Percentiles rank a stretch among this genome's conserved stretches.
Conservation (phyloP, 148 eudicot species). For the Camellia lanceoleosa region DNA sequence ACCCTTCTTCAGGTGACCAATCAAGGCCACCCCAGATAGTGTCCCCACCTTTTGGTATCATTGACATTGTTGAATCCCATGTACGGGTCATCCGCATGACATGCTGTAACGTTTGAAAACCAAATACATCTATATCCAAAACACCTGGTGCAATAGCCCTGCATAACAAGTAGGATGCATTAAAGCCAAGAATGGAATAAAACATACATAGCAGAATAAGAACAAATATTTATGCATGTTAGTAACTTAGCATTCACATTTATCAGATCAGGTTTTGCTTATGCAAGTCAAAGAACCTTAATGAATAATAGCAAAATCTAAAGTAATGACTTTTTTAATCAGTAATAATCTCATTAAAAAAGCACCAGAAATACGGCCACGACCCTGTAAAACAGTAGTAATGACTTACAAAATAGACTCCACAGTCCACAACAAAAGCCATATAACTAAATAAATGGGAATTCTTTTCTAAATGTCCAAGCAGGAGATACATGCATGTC, state of each 20-base stretch:
- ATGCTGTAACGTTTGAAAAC: conserved; percentile 79
- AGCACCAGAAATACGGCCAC: no score
- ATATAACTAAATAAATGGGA: background rate
- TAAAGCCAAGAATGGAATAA: background rate
- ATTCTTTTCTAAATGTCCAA: background rate
- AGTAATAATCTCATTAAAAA: no score
- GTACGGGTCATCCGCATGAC: conserved; percentile 94
- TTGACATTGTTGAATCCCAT: conserved; percentile 99
- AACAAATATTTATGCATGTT: background rate
- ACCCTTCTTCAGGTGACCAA: conserved; percentile 91
- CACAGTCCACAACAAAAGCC: background rate
- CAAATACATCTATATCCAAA: conserved; percentile 67
- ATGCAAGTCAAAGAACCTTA: background rate
- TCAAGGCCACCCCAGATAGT: conserved; percentile 94
- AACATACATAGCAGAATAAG: conserved; percentile 7
- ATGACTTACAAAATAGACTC: no score
- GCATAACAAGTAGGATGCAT: conserved; percentile 14
- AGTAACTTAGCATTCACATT: background rate
- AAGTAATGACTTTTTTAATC: background rate
- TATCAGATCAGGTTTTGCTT: background rate
- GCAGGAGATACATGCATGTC: background rate
- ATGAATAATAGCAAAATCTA: background rate
- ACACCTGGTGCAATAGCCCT: conserved; percentile 88
- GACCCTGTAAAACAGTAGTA: no score
- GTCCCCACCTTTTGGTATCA: conserved; percentile 92